Evolutionary conservation across 139 green algal genomes (phyloP), one percentile per base, ranked within the genome.

Genomic region (Microglena sp.): DNA sequence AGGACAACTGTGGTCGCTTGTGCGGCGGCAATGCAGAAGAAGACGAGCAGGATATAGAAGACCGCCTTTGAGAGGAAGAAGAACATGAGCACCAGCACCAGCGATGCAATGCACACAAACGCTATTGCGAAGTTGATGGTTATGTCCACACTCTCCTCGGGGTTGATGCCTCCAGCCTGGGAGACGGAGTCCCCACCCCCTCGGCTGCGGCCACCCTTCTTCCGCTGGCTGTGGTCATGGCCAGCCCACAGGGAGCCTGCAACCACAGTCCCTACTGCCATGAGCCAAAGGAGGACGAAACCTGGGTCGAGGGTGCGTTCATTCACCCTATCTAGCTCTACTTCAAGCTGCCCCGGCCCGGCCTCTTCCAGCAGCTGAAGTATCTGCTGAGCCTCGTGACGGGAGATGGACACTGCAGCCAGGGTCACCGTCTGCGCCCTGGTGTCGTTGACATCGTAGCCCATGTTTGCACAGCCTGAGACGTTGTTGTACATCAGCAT

Each of bases 81-180:
- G 75, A 80, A 94, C 30, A 94, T 61, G 22, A 84, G 33, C 26
- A 95, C 62, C 44, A 95, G 77, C 68, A 86, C 76, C 2, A 15
- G 56, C 0, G 73, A 85, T 5, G 86, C 81, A 6, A 88, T 22
- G 2, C 73, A 27, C 36, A 94, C 72, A 68, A 92, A 92, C 0
- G n/a, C 71, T 11, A 86, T 68, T 0, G 87, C 86, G 0, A 62
- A 74, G 6, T 8, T 6, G 8, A 64, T 45, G 2, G 80, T 85
- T 4, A 92, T 72, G 31, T 77, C 77, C 34, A 80, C 26, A 6
- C 67, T 34, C 15, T 83, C 76, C 8, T 24, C 3, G 5, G 4
- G 3, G 11, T 57, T 5, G 11, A 5, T n/a, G 46, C n/a, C n/a
- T n/a, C n/a, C 33, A n/a, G 6, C 30, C 60, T 60, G 32, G 34